phyloP scores from a whole-genome alignment of 1,139 yeast genomes.

The Zygosaccharomyces pseudobailii region DNA sequence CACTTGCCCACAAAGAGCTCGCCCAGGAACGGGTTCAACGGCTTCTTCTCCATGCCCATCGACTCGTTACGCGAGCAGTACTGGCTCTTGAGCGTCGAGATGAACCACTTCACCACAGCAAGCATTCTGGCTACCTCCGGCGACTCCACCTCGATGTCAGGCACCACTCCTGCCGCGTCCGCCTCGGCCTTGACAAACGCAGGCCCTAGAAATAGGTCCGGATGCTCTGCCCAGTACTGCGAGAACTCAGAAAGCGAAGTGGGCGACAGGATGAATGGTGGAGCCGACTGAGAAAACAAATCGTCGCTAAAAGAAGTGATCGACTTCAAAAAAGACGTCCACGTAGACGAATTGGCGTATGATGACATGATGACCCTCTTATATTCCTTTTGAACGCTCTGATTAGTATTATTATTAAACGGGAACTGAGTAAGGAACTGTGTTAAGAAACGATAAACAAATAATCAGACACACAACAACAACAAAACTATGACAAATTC shows the following conservation, averaged over 20 bases:
- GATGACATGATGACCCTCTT: conserved; percentile 21
- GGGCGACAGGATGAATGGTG: conserved; percentile 94
- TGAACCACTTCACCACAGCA: conserved; percentile 85
- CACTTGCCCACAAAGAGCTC: conserved; percentile 89
- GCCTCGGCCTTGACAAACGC: conserved; percentile 38
- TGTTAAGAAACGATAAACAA: background rate
- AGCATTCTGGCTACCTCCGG: conserved; percentile 48
- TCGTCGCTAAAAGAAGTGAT: conserved; percentile 94
- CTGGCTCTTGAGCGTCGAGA: conserved; percentile 86
- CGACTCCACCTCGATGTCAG: conserved; percentile 34
- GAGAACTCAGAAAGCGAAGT: conserved; percentile 87
- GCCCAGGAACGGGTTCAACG: conserved; percentile 90
- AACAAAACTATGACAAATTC: background rate
- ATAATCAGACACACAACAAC: background rate
- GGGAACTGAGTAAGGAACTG: background rate
- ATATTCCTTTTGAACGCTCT: background rate
- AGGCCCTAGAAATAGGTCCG: conserved; percentile 75
- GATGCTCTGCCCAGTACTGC: conserved; percentile 90
- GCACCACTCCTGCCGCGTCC: conserved; percentile 31
- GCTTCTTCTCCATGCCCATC: conserved; percentile 92
- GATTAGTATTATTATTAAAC: background rate
- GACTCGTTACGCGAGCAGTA: conserved; percentile 89
- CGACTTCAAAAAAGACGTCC: conserved; percentile 88
- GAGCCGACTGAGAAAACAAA: conserved; percentile 88
- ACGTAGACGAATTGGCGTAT: conserved; percentile 37